Base-by-base conservation (phyloP, 2,329 filamentous ascomycete species). In the Ophiognomonia clavigignenti-juglandacearum region DNA sequence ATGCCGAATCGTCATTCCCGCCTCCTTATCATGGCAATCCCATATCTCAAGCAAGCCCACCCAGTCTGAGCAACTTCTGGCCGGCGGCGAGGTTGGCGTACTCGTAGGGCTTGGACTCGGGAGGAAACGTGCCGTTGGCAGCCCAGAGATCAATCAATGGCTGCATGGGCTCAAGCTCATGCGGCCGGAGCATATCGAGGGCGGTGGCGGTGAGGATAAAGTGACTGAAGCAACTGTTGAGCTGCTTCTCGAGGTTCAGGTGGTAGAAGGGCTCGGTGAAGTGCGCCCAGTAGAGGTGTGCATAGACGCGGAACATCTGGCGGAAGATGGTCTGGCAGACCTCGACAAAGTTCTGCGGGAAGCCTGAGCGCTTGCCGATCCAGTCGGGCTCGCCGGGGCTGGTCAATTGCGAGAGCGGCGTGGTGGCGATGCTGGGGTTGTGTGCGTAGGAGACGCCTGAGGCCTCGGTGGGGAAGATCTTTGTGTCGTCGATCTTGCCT, bases 251-350 rank as follows among this genome's bases (percentile, higher is more conserved):
- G 9, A 86, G 72, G 69, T 87, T 89, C 55, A 92, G 76, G 64
- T 91, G 85, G 69, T 89, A 92, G 67, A 90, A 89, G 5, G 86
- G 86, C 56, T 89, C 86, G 51, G 83, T 72, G 67, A 88, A 98
- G 68, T 98, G 93, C 48, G 91, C 88, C 79, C 95, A 96, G 74
- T 98, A 98, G 52, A 98, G 82, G 68, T 98, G 93, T 39, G 93
- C 86, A 63, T 98, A 98, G 57, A 96, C 92, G 50, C 93, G 87
- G 76, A 98, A 97, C 86, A 98, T 97, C 70, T 96, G 93, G 59
- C 91, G 86, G 73, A 96, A 92, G 60, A 96, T 93, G 55, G 85
- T 85, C 73, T 95, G 90, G 73, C 92, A 93, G 57, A 96, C 90
- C 52, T 85, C 82, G 58, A 92, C 77, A 66, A 96, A 97, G 56